These are phyloP conservation scores for Fusarium succisae DNA, from an alignment of 2,329 filamentous ascomycete genomes.

Conservation along the genomic window DNA sequence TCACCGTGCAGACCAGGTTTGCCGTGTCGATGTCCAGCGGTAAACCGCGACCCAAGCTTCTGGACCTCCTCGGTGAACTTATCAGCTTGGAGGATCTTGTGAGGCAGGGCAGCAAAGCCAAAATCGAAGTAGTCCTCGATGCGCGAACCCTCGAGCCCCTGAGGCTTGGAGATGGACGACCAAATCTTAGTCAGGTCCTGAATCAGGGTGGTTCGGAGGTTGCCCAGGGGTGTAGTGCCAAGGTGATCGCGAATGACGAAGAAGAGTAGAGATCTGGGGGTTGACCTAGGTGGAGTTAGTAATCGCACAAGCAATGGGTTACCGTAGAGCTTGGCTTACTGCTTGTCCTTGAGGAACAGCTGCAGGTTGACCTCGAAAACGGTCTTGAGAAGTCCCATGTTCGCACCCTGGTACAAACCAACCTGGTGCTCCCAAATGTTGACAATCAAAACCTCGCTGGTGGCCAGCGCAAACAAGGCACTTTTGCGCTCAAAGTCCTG, in stretches of 20 bases:
- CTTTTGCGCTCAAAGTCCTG: conserved; percentile 99
- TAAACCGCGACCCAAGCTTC: conserved; percentile 83
- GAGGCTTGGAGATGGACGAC: conserved; percentile 90
- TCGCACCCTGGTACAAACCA: conserved; percentile 95
- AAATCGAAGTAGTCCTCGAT: conserved; percentile 99
- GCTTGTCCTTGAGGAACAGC: conserved; percentile 93
- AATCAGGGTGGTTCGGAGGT: conserved; percentile 88
- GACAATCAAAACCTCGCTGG: conserved; percentile 96
- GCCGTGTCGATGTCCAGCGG: conserved; percentile 78
- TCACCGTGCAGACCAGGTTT: conserved; percentile 71
- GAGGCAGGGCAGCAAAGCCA: conserved; percentile 92
- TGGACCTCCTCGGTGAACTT: conserved; percentile 85
- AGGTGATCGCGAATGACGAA: conserved; percentile 99
- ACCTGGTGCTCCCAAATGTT: conserved; percentile 99
- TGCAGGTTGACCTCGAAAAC: conserved; percentile 99
- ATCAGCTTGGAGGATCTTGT: conserved; percentile 95
- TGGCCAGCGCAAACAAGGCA: conserved; percentile 94
- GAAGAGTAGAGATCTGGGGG: conserved; percentile 90
- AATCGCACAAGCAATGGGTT: background rate
- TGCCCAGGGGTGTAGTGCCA: conserved; percentile 87
- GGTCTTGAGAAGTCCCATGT: conserved; percentile 98
- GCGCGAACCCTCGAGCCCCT: conserved; percentile 84
- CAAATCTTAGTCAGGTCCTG: conserved; percentile 93
- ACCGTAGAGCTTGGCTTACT: conserved; percentile 63
- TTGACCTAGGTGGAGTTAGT: conserved; percentile 66